These are phyloP conservation scores for Pyrenula massariospora DNA, from an alignment of 495 filamentous ascomycete genomes.

Conservation along the genomic window DNA sequence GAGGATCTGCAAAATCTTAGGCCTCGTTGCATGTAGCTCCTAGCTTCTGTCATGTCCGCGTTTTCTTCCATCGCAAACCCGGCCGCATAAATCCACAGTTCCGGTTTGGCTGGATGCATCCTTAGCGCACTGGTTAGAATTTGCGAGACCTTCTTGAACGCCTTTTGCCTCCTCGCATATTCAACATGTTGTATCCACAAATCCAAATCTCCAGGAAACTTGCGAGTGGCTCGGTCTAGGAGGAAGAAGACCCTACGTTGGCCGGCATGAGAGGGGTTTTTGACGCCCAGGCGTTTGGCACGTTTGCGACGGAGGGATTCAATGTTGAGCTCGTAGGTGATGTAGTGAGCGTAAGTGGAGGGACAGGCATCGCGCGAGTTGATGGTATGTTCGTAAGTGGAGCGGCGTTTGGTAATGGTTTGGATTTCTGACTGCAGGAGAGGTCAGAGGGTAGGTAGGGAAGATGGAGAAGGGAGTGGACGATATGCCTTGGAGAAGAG, in stretches of 20 bases:
- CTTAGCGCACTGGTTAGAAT: constrained; percentile 68
- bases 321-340: constrained; percentile 83
- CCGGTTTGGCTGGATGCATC: constrained; percentile 71
- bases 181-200: constrained; percentile 92
- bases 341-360: constrained; percentile 73
- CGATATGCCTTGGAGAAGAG: constrained; percentile 64
- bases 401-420: constrained; percentile 76
- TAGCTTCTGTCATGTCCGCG: constrained; percentile 73
- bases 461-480: background rate
- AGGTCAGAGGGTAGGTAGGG: too few species aligned
- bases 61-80: constrained; percentile 59
- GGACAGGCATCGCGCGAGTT: constrained; percentile 67
- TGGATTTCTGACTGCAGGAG: constrained; percentile 64
- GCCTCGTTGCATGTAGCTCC: constrained; percentile 82
- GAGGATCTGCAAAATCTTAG: constrained; percentile 73
- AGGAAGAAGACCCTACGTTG: constrained; percentile 78
- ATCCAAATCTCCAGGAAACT: constrained; percentile 68
- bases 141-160: constrained; percentile 66
- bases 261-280: constrained; percentile 46
- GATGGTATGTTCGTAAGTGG: constrained; percentile 85
- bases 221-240: constrained; percentile 74
- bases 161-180: constrained; percentile 63
- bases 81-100: constrained; percentile 82
- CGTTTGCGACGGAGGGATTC: constrained; percentile 73
- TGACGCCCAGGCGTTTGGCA: constrained; percentile 66